Conservation (phyloP, 2,329 filamentous ascomycete species). For the Aspergillus versicolor region DNA sequence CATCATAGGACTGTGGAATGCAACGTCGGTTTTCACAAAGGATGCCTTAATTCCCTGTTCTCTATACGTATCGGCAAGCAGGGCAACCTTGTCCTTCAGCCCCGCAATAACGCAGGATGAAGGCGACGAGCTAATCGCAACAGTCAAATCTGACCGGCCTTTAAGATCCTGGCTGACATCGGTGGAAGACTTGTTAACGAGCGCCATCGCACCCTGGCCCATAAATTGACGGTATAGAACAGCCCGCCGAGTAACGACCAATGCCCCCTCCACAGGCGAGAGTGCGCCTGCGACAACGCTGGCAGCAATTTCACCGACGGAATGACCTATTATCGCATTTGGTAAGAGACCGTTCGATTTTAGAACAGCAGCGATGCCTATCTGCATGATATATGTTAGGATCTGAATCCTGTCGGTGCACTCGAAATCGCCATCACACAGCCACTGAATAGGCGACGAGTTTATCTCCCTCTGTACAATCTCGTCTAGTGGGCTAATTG, state of each 20-base stretch:
- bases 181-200: conserved; percentile 1
- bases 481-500: conserved; percentile 27
- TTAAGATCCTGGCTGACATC: not conserved
- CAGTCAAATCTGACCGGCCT: not conserved
- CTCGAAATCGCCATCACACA: conserved; percentile 6
- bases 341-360: conserved; percentile 30
- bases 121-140: conserved; percentile 14
- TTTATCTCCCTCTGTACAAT: conserved; percentile 20
- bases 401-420: conserved; percentile 13
- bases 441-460: conserved; percentile 1
- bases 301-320: conserved; percentile 45
- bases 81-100: conserved; percentile 5
- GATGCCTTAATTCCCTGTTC: conserved; percentile 26
- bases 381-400: conserved; percentile 36
- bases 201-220: conserved; percentile 17
- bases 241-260: conserved; percentile 37
- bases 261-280: conserved; percentile 32
- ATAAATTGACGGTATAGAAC: conserved; percentile 31
- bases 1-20: conserved; percentile 44
- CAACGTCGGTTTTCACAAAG: conserved; percentile 42
- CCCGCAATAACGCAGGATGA: conserved; percentile 7
- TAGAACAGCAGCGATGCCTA: conserved; percentile 30
- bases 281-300: conserved; percentile 28
- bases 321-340: conserved; percentile 43
- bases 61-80: conserved; percentile 3